Conservation (phyloP, 495 filamentous ascomycete genomes). For the Penicillium ucsense region DNA sequence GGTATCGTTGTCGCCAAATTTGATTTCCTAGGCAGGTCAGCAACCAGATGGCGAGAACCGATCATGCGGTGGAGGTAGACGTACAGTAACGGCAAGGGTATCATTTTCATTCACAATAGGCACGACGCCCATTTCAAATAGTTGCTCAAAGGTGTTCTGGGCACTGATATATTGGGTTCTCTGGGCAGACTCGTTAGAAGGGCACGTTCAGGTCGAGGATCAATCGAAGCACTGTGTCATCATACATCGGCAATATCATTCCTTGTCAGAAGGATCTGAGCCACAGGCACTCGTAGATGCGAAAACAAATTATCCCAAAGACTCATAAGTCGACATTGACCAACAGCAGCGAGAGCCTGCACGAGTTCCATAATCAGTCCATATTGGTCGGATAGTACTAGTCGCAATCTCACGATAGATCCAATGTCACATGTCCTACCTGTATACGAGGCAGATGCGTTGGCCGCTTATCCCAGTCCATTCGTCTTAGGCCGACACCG, state of each 20-base stretch:
- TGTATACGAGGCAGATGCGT: slow-evolving; percentile 81
- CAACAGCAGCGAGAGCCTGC: slow-evolving; percentile 90
- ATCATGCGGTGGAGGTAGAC: background rate
- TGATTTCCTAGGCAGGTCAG: slow-evolving; percentile 61
- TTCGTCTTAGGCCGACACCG: slow-evolving; percentile 78
- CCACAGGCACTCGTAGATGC: slow-evolving; percentile 79
- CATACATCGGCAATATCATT: slow-evolving; percentile 93
- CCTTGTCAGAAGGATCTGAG: slow-evolving; percentile 89
- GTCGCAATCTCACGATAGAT: background rate
- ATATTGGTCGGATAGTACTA: background rate
- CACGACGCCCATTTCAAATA: slow-evolving; percentile 91
- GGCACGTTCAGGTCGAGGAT: background rate
- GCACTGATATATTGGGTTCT: slow-evolving; percentile 93
- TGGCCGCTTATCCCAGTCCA: slow-evolving; percentile 82
- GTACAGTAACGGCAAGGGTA: slow-evolving; percentile 78
- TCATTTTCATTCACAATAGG: slow-evolving; percentile 99
- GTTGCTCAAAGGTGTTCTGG: slow-evolving; percentile 81
- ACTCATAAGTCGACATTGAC: slow-evolving; percentile 90
- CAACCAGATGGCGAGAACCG: background rate
- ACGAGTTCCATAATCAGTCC: slow-evolving; percentile 1
- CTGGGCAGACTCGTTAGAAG: slow-evolving; percentile 23
- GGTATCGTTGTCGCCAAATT: slow-evolving; percentile 98
- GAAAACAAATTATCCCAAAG: slow-evolving; percentile 89
- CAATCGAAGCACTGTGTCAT: background rate
- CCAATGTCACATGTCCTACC: slow-evolving; percentile 25